These are phyloP conservation scores for Gymnopilus dilepis DNA, from an alignment of 768 basidiomycete species.

Conservation along the genomic window DNA sequence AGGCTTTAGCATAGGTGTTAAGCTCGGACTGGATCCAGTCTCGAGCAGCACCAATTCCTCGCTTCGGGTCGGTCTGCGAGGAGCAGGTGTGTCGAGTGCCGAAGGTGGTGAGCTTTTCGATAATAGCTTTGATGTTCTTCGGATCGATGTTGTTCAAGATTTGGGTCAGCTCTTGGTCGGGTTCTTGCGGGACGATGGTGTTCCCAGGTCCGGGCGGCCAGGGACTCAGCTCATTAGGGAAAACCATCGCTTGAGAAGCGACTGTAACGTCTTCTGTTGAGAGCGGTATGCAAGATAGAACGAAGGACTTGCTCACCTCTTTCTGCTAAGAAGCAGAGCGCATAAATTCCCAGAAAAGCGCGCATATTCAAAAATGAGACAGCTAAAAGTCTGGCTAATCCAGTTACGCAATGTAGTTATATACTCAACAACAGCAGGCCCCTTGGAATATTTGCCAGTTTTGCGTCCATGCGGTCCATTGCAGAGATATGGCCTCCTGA, in stretches of 20 bases:
- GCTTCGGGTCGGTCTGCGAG: slow-evolving; percentile 54
- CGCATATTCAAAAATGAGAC: slow-evolving; percentile 16
- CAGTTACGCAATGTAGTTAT: slow-evolving; percentile 2
- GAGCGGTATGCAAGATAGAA: too few species aligned
- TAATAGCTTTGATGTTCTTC: slow-evolving; percentile 48
- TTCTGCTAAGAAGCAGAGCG: slow-evolving; percentile 19
- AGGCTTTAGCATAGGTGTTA: slow-evolving; percentile 41
- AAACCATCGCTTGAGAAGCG: slow-evolving; percentile 22
- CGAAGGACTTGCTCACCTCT: slow-evolving; percentile 23
- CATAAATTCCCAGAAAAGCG: slow-evolving; percentile 8
- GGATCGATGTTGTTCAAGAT: slow-evolving; percentile 55
- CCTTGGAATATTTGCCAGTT: not conserved
- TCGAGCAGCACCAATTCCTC: slow-evolving; percentile 59
- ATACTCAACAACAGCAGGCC: not conserved
- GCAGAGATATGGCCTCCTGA: slow-evolving; percentile 20
- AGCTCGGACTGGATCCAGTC: slow-evolving; percentile 60
- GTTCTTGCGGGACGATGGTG: slow-evolving; percentile 45
- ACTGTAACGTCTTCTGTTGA: too few species aligned
- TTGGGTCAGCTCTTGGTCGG: slow-evolving; percentile 45
- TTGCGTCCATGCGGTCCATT: slow-evolving; percentile 20
- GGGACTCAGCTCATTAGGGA: slow-evolving; percentile 15
- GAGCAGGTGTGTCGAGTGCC: slow-evolving; percentile 60
- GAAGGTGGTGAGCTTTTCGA: slow-evolving; percentile 58
- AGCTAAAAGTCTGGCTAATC: not conserved
- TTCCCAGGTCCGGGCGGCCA: slow-evolving; percentile 59